These are phyloP conservation scores for Cladosporium sphaerospermum DNA, from an alignment of 2,329 filamentous ascomycete genomes.

Conservation along the genomic window DNA sequence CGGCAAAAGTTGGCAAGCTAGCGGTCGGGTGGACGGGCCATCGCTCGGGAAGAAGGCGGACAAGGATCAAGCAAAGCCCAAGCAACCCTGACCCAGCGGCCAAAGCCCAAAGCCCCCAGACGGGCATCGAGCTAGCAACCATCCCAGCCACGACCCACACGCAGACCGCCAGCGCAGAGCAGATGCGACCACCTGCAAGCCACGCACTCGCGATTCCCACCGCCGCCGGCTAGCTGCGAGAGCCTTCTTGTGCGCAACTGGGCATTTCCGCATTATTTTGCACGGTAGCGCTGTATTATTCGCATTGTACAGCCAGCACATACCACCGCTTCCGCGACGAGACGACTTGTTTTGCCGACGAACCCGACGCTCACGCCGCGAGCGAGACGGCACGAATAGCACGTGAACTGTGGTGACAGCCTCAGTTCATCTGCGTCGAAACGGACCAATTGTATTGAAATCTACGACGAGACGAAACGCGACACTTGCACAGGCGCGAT, in stretches of 20 bases:
- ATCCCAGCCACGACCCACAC: background rate
- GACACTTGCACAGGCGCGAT: background rate
- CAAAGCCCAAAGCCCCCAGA: too few species aligned
- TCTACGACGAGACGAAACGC: slow-evolving; percentile 6
- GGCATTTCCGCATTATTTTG: background rate
- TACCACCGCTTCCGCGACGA: slow-evolving; percentile 1
- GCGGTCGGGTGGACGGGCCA: too few species aligned
- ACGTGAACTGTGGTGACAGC: background rate
- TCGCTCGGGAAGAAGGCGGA: too few species aligned
- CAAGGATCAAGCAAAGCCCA: too few species aligned
- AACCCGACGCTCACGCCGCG: background rate
- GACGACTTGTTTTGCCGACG: slow-evolving; percentile 4
- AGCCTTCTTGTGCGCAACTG: background rate
- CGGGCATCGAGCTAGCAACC: background rate
- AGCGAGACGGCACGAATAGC: background rate
- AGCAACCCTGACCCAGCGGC: slow-evolving; percentile 2
- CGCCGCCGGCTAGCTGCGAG: background rate
- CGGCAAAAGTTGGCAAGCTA: too few species aligned
- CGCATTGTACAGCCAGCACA: background rate
- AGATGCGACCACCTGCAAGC: background rate
- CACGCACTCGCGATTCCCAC: background rate
- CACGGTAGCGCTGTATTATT: background rate
- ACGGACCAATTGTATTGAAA: slow-evolving; percentile 1
- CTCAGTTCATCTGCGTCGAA: background rate
- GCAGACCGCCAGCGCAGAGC: slow-evolving; percentile 8